Evolutionary conservation across 2,329 filamentous ascomycete genomes (phyloP), one percentile per base, ranked within the genome.

Genomic region (Byssochlamys sp.): DNA sequence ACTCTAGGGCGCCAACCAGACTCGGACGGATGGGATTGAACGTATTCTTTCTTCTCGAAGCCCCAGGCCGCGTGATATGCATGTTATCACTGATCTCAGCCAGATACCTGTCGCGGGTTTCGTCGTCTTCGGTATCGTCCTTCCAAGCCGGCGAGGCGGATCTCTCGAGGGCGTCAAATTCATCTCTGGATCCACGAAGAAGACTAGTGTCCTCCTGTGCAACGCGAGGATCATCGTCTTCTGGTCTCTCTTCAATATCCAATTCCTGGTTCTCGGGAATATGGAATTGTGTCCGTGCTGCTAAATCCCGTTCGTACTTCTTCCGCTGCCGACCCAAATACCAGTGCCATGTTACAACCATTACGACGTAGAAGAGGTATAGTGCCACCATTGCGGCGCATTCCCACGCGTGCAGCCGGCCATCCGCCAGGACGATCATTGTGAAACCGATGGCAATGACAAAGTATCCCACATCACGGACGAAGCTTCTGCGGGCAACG

Each of bases 291-390:
- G 87, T 84, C 59, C 91, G 82, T 55, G 89, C 86, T 53, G 87
- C 84, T 25, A 85, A 82, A 66, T 91, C 87, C 65, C 85, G 82
- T 54, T 85, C 81, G 57, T 83, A 81, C 58, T 79, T 79, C 49
- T 79, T 79, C 73, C 80, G 85, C 62, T 83, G 80, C 62, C 85
- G 80, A 39, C 83, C 84, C 14, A 87, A 78, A 75, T 87, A 88
- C 88, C 91, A 96, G 73, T 99, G 94, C 91, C 91, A 97, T 4
- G 80, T 80, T 14, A 97, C 89, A 10, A 99, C 94, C 58, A 91
- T 85, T 11, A 85, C 69, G 52, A 99, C 94, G 68, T 99, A 99
- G 66, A 96, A 88, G 51, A 86, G 64, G 71, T 99, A 99, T 69
- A 95, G 95, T 12, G 78, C 86, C 57, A 99, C 90, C 94, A 99